A percentile compares a stretch with the other conserved stretches of the same genome.
Evolutionary conservation across 805 yeast genomes (phyloP).

Genomic region (Komagataella phaffii): DNA sequence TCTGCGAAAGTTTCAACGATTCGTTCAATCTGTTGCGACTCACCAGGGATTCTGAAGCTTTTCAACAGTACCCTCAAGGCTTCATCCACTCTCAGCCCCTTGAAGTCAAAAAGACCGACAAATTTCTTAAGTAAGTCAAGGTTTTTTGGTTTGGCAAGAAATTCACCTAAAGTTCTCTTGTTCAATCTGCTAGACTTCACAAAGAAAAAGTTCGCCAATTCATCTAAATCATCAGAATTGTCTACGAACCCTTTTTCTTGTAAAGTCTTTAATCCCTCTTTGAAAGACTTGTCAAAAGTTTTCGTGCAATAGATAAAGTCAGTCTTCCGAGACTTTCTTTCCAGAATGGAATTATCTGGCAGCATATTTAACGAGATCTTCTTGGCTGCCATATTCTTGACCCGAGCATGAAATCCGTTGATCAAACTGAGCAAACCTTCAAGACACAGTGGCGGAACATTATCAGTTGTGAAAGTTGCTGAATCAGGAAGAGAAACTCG

Average conservation of each 20-base stretch:
- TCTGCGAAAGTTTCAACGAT: conserved; percentile 79
- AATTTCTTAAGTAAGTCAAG: conserved; percentile 46
- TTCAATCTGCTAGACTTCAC: conserved; percentile 72
- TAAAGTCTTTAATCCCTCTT: conserved; percentile 55
- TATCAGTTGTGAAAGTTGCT: conserved; percentile 65
- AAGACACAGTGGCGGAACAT: conserved; percentile 86
- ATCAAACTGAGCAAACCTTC: conserved; percentile 74
- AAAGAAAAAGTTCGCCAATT: conserved; percentile 65
- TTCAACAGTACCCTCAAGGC: conserved; percentile 74
- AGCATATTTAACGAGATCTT: conserved; percentile 9
- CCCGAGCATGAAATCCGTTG: conserved; percentile 42
- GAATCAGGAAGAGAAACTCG: conserved; percentile 77
- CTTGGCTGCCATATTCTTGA: conserved; percentile 19
- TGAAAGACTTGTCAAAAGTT: conserved; percentile 66
- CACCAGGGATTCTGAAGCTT: conserved; percentile 90
- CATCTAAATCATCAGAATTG: conserved; percentile 31
- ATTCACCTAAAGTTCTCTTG: conserved; percentile 80
- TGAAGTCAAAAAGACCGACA: conserved; percentile 61
- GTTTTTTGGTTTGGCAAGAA: conserved; percentile 65
- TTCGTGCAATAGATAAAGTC: conserved; percentile 67
- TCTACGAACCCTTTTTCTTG: conserved; percentile 53
- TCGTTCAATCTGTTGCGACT: conserved; percentile 92
- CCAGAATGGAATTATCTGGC: conserved; percentile 16
- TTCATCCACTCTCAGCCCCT: conserved; percentile 78
- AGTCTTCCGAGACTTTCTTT: conserved; percentile 44